Base-by-base conservation (phyloP, 2,329 filamentous ascomycete species). In the Colletotrichum endophyticum region DNA sequence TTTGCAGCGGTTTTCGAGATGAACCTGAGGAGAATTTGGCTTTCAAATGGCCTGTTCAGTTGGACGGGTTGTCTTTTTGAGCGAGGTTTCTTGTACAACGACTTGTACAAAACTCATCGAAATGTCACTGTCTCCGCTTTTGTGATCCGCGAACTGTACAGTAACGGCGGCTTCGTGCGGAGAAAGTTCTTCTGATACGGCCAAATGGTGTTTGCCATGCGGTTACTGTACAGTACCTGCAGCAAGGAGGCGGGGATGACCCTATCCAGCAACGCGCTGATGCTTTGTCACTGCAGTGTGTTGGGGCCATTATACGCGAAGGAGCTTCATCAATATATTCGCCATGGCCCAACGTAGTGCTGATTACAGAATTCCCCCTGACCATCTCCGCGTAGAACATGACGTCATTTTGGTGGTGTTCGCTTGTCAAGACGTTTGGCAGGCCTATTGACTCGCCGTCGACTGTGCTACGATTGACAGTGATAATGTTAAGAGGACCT, bases 151-250 rank as follows among this genome's bases (percentile, higher is more conserved):
- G 32, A 22, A 64, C 32, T 64, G 61, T 39, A 25, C 61, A 64
- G 61, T 64, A 27, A 39, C 28, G 13, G 4, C n/a, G 15, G 7
- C 12, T 32, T n/a, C n/a, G 28, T n/a, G 32, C n/a, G 61, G 61
- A 22, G 61, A 39, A 64, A n/a, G n/a, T 39, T 32, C 61, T 39
- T 27, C 5, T 30, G 56, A 30, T 59, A 30, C 27, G 56, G 25
- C 32, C 61, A 25, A 64, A 25, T 1, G 19, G 2, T n/a, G 28
- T 34, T 64, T 59, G 2, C 12, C n/a, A 64, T 64, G 61, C 32
- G 32, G 32, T 64, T 64, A 64, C 61, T 36, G 61, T 64, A 64
- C 61, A 64, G 61, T 64, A 64, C 32, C 61, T 64, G 61, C 61
- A 64, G 61, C n/a, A 39, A 22, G n/a, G 8, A 3, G 32, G 61